Evolutionary conservation across 1,139 yeast genomes (phyloP).

Genomic region (Geotrichum australiense): DNA sequence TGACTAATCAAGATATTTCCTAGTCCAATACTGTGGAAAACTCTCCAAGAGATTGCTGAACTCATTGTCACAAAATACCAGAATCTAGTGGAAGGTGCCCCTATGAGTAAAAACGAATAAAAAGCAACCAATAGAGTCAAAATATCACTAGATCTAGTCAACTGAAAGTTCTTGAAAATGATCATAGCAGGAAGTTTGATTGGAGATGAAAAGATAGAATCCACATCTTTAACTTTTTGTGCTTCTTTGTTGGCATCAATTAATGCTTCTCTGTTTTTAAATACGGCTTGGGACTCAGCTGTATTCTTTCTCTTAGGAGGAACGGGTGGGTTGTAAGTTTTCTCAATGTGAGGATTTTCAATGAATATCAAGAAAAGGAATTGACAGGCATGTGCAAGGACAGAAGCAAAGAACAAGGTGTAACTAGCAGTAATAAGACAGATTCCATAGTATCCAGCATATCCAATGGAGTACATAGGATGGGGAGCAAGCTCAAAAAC

Average conservation of each 20-base stretch:
- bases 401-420: constrained; percentile 61
- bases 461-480: constrained; percentile 90
- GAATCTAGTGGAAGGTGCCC: constrained; percentile 31
- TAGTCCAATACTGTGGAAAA: constrained; percentile 48
- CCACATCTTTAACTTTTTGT: too few relatives aligned
- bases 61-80: constrained; percentile 38
- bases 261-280: constrained; percentile 13
- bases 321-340: constrained; percentile 49
- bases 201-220: constrained; percentile 6
- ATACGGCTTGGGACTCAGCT: constrained; percentile 10
- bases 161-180: constrained; percentile 53
- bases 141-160: constrained; percentile 59
- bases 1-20: constrained; percentile 53
- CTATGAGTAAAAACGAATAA: constrained; percentile 44
- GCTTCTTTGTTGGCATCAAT: constrained; percentile 6
- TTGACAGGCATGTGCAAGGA: constrained; percentile 72
- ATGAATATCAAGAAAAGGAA: constrained; percentile 70
- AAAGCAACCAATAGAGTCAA: constrained; percentile 45
- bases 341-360: constrained; percentile 84
- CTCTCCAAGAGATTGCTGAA: constrained; percentile 46
- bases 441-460: constrained; percentile 81
- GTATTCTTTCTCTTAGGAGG: constrained; percentile 22
- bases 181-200: constrained; percentile 45
- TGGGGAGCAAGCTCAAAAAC: constrained; percentile 90
- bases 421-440: constrained; percentile 74